A percentile compares a stretch with the other conserved stretches of the same genome.
phyloP scores from a whole-genome alignment of 192 early-diverging fungal genomes.

The Funneliformis mosseae region DNA sequence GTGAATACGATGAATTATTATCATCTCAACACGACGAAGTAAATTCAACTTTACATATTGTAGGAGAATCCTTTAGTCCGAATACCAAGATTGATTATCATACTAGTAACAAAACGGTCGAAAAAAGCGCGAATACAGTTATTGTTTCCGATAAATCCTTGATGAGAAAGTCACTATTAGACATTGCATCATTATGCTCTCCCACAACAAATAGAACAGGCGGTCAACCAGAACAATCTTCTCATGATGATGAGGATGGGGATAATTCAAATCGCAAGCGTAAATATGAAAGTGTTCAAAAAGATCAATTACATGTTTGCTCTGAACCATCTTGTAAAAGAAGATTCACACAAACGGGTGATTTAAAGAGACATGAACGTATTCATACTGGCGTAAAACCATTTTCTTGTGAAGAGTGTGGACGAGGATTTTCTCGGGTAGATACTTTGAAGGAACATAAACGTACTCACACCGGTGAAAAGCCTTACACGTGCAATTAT shows the following conservation, averaged over 20 bases:
- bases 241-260: too few species aligned
- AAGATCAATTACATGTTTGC: neutral
- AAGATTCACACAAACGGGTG: conserved; percentile 36
- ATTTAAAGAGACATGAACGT: conserved; percentile 83
- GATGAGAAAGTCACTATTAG: neutral
- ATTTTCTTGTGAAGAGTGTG: conserved; percentile 68
- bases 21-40: neutral
- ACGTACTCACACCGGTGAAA: conserved; percentile 83
- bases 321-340: neutral
- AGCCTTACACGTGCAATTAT: conserved; percentile 41
- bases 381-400: conserved; percentile 74
- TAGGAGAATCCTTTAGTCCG: too few species aligned
- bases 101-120: neutral
- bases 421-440: conserved; percentile 72
- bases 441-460: conserved; percentile 80
- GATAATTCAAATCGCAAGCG: neutral
- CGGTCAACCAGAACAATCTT: neutral
- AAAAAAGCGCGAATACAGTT: neutral
- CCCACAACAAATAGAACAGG: neutral
- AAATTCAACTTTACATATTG: neutral
- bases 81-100: neutral
- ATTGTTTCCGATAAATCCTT: neutral
- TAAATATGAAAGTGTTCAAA: neutral
- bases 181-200: neutral
- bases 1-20: neutral